These are phyloP conservation scores for Ophiorrhiza pumila DNA, from an alignment of 257 asterid genomes.

Conservation along the genomic window DNA sequence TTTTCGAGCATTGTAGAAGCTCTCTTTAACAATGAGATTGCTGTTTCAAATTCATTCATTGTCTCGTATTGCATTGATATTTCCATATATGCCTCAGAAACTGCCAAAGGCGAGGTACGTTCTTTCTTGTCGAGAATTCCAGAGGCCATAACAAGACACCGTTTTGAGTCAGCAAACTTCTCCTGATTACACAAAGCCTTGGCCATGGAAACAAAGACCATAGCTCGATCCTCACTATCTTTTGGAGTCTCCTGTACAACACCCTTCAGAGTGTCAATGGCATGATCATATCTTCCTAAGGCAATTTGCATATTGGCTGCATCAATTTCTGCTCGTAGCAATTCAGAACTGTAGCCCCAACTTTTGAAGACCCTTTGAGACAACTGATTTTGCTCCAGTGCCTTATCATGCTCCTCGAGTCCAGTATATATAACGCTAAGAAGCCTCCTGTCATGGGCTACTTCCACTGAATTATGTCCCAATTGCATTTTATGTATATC, in stretches of 20 bases:
- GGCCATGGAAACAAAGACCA: constrained; percentile 74
- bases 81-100: constrained; percentile 75
- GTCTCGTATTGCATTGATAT: constrained; percentile 74
- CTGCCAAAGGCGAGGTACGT: constrained; percentile 51
- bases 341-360: constrained; percentile 77
- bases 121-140: constrained; percentile 68
- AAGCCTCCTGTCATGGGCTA: constrained; percentile 78
- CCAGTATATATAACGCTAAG: constrained; percentile 90
- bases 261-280: constrained; percentile 65
- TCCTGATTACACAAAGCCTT: constrained; percentile 74
- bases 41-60: constrained; percentile 81
- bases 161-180: constrained; percentile 65
- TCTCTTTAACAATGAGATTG: constrained; percentile 62
- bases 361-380: constrained; percentile 74
- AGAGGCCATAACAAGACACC: constrained; percentile 68
- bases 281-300: constrained; percentile 70
- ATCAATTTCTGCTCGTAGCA: constrained; percentile 86
- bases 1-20: constrained; percentile 63
- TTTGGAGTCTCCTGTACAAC: constrained; percentile 70
- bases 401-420: constrained; percentile 72
- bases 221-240: constrained; percentile 81
- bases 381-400: constrained; percentile 77
- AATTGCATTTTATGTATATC: constrained; percentile 59
- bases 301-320: constrained; percentile 95
- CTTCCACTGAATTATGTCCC: constrained; percentile 83